phyloP scores from a whole-genome alignment of 805 yeast species.

The Starmerella scarabaei region DNA sequence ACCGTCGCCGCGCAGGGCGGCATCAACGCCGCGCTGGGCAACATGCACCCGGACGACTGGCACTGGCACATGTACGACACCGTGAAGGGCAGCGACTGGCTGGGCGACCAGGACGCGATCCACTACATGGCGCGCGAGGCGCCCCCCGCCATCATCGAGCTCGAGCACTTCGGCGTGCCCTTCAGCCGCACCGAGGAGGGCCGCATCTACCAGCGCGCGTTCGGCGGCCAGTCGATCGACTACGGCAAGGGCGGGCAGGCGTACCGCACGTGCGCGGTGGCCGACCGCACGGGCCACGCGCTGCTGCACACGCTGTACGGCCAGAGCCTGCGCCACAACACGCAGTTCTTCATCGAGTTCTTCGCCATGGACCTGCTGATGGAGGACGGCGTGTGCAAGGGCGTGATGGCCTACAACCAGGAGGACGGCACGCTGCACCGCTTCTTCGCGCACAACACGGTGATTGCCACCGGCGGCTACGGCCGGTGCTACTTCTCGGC shows the following conservation, averaged over 20 bases:
- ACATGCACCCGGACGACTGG: slow-evolving; percentile 98
- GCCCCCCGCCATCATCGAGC: slow-evolving; percentile 85
- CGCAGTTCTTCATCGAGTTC: slow-evolving; percentile 95
- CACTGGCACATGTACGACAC: slow-evolving; percentile 99
- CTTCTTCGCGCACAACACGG: slow-evolving; percentile 92
- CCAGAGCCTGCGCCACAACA: slow-evolving; percentile 90
- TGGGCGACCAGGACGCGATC: slow-evolving; percentile 98
- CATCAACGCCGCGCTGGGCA: slow-evolving; percentile 96
- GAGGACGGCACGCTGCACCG: slow-evolving; percentile 98
- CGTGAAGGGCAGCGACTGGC: slow-evolving; percentile 98
- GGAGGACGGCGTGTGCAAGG: slow-evolving; percentile 92
- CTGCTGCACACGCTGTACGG: slow-evolving; percentile 90
- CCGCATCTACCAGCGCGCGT: slow-evolving; percentile 94
- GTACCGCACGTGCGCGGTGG: slow-evolving; percentile 98
- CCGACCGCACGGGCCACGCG: slow-evolving; percentile 98
- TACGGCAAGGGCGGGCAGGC: slow-evolving; percentile 99
- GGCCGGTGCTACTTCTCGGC: slow-evolving; percentile 98
- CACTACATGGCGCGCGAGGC: slow-evolving; percentile 99
- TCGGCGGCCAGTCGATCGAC: slow-evolving; percentile 94
- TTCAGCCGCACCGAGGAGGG: slow-evolving; percentile 96
- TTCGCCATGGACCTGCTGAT: slow-evolving; percentile 88
- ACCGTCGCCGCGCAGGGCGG: slow-evolving; percentile 99
- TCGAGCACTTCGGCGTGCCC: slow-evolving; percentile 97
- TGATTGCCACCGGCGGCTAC: slow-evolving; percentile 97
- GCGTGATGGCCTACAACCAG: slow-evolving; percentile 94